A percentile compares a stretch with the other conserved stretches of the same genome.
These are phyloP conservation scores for Fusarium tricinctum DNA, from an alignment of 2,329 filamentous ascomycete genomes.

Conservation along the genomic window DNA sequence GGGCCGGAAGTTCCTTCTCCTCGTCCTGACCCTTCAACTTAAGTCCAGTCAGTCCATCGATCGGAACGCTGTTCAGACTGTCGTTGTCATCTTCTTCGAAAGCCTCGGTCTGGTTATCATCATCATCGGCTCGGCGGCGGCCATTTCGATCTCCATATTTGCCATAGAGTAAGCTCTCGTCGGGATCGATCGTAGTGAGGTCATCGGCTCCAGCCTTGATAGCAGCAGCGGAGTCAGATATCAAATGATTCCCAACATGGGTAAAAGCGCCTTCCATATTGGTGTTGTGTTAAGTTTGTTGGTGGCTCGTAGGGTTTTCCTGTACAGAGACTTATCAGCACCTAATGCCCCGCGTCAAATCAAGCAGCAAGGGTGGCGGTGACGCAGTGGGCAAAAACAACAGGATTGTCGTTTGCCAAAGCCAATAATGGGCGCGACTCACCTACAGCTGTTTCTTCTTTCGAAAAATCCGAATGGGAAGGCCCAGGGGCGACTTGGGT, in stretches of 20 bases:
- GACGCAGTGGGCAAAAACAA: slow-evolving; percentile 30
- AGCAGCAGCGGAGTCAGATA: slow-evolving; percentile 85
- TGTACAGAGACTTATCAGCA: slow-evolving; percentile 38
- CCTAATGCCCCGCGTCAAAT: slow-evolving; percentile 44
- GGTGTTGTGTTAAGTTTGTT: slow-evolving; percentile 42
- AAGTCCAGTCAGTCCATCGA: slow-evolving; percentile 79
- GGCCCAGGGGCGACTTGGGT: slow-evolving; percentile 47
- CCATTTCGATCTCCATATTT: slow-evolving; percentile 73
- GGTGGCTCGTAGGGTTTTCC: slow-evolving; percentile 50
- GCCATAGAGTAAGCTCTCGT: slow-evolving; percentile 85
- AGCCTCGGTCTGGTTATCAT: slow-evolving; percentile 88
- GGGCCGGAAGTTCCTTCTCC: slow-evolving; percentile 89
- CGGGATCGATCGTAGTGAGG: slow-evolving; percentile 77
- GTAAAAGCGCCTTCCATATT: slow-evolving; percentile 90
- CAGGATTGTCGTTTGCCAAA: slow-evolving; percentile 3
- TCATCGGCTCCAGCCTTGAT: slow-evolving; percentile 90
- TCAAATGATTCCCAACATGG: slow-evolving; percentile 86
- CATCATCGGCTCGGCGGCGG: slow-evolving; percentile 83
- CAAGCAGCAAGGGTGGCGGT: slow-evolving; percentile 39
- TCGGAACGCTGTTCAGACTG: slow-evolving; percentile 82
- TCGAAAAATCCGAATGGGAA: slow-evolving; percentile 42
- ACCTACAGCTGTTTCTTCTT: slow-evolving; percentile 49
- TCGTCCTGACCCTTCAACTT: slow-evolving; percentile 74
- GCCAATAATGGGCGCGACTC: slow-evolving; percentile 40
- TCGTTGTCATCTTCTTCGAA: slow-evolving; percentile 86